These are phyloP conservation scores for Cladosporium halotolerans DNA, from an alignment of 2,329 filamentous ascomycete genomes.

Conservation along the genomic window DNA sequence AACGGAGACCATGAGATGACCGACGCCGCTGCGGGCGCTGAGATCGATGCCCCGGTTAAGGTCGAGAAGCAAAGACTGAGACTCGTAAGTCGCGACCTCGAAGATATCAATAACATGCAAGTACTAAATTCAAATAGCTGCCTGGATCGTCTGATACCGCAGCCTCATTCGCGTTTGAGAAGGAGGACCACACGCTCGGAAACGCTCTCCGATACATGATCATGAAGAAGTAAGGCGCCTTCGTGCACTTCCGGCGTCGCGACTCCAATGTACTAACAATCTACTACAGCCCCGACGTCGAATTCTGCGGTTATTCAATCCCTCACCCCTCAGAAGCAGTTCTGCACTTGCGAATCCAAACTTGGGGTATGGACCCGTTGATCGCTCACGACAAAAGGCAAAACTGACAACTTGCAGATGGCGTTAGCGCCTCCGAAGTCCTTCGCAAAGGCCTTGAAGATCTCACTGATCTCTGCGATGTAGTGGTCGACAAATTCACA, in stretches of 20 bases:
- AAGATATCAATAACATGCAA: neutral
- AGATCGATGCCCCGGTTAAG: slow-evolving; percentile 8
- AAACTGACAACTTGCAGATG: slow-evolving; percentile 48
- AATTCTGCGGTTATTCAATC: slow-evolving; percentile 97
- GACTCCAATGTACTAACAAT: slow-evolving; percentile 1
- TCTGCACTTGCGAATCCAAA: slow-evolving; percentile 97
- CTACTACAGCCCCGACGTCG: slow-evolving; percentile 71
- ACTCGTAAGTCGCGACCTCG: slow-evolving; percentile 32
- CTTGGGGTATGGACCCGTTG: slow-evolving; percentile 66
- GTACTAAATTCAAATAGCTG: slow-evolving; percentile 50
- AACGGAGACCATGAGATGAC: slow-evolving; percentile 31
- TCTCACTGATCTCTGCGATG: slow-evolving; percentile 85
- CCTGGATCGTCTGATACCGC: slow-evolving; percentile 78
- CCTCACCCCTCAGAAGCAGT: slow-evolving; percentile 92
- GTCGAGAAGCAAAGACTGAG: slow-evolving; percentile 37
- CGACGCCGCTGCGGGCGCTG: slow-evolving; percentile 30
- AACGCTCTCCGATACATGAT: slow-evolving; percentile 93
- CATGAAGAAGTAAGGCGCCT: slow-evolving; percentile 80
- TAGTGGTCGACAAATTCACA: slow-evolving; percentile 85
- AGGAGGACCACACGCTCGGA: slow-evolving; percentile 91
- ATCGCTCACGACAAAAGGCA: neutral
- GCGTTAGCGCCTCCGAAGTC: slow-evolving; percentile 73
- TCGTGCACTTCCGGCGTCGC: neutral
- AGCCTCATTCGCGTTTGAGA: slow-evolving; percentile 89
- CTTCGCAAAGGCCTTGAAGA: slow-evolving; percentile 86